phyloP scores from a whole-genome alignment of 129 eudicot species.

The Saussurea involucrata region DNA sequence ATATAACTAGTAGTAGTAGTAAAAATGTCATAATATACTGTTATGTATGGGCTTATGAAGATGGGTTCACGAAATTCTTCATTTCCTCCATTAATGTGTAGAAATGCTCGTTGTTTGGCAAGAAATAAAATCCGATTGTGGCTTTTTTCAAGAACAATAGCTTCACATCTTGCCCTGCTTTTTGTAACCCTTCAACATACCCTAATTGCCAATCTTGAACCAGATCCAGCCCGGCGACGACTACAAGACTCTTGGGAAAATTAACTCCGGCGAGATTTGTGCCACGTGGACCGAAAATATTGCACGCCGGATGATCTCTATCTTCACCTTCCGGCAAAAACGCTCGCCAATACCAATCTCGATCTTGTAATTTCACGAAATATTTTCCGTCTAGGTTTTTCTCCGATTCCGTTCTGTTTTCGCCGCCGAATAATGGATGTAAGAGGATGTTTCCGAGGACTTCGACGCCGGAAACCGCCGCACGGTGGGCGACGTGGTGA shows the following conservation, averaged over 20 bases:
- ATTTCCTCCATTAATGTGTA: conserved; percentile 58
- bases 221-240: conserved; percentile 66
- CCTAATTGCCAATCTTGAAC: conserved; percentile 68
- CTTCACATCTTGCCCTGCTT: conserved; percentile 50
- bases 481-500: conserved; percentile 80
- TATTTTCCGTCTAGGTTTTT: conserved; percentile 69
- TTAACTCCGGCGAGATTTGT: conserved; percentile 33
- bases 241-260: conserved; percentile 51
- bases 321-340: conserved; percentile 85
- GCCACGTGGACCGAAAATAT: conserved; percentile 79
- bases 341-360: conserved; percentile 98
- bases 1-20: conserved; percentile 20
- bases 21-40: conserved; percentile 36
- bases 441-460: conserved; percentile 70
- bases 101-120: conserved; percentile 65
- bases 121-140: conserved; percentile 72
- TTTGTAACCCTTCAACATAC: conserved; percentile 49
- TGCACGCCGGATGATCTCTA: conserved; percentile 95
- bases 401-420: conserved; percentile 72
- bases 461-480: conserved; percentile 50
- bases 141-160: conserved; percentile 48
- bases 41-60: conserved; percentile 25
- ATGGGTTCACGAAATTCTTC: conserved; percentile 41
- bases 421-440: conserved; percentile 89
- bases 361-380: conserved; percentile 72